Evolutionary conservation across 345 rosid genomes (phyloP), one percentile per base, ranked within the genome.

Genomic region (Draba incana): DNA sequence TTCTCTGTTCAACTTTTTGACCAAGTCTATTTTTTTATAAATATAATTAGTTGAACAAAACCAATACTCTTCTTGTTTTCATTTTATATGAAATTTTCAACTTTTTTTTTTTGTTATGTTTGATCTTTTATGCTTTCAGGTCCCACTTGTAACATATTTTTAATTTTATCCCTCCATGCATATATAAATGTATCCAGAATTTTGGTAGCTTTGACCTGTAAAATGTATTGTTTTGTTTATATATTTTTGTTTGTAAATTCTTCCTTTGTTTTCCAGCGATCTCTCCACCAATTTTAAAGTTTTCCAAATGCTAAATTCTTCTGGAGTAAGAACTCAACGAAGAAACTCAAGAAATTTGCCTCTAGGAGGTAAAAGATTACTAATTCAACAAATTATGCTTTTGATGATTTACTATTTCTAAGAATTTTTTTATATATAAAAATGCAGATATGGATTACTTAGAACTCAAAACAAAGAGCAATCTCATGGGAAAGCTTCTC

Each of bases 381-480:
- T 31, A 31, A 1, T 5, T 4, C 5, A 24, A 66, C 45, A 44
- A 48, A 37, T 35, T 39, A 35, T 48, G 38, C 4, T 54, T 56
- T 37, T 15, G 9, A 58, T 35, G 12, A 60, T 42, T 10, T 24
- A 13, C 42, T 55, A 41, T 7, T 14, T n/a, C 31, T 49, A 7
- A 64, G 2, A 47, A 39, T 33, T 33, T 4, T 15, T 57, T 50
- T 28, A 60, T 23, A 57, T 37, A 5, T 1, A 31, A 8, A 8
- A 33, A 1, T 88, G 65, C 70, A 92, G 97, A 90, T 37, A 80
- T 94, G 90, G 98, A 94, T 45, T 87, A 84, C 75, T 51, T 82
- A 10, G 98, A 89, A 64, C 90, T 92, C 2, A 94, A 88, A 75
- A 86, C 81, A 75, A 94, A 86, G 80, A 67, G 71, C 58, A 89